Evolutionary conservation across 2,329 filamentous ascomycete species (phyloP), one percentile per base, ranked within the genome.

Genomic region (Aspergillus pseudotamarii): DNA sequence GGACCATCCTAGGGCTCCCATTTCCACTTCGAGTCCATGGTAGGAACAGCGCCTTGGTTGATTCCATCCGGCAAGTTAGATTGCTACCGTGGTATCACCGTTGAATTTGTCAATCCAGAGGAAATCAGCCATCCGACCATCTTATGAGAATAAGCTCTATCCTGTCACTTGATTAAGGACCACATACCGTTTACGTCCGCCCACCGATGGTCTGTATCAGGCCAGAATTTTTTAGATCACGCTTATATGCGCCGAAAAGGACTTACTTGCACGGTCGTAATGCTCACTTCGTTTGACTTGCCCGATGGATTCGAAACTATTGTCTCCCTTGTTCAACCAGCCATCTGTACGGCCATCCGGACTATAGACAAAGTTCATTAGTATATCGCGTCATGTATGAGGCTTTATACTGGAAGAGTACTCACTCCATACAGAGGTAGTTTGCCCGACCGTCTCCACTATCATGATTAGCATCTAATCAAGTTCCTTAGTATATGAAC

Each of bases 101-200:
- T 21, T 36, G 30, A 54, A 54, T 21, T 54, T 54, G 51, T 54
- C 30, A 9, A 54, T 30, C 51, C 51, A 54, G 51, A 54, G 28
- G 19, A 36, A 36, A 16, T 36, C 51, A 16, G 10, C 30, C 51
- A 54, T 21, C n/a, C 51, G 30, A 54, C 36, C 30, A 2, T 30
- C 51, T 54, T 12, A 9, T 8, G 11, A 36, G 6, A 23, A 32
- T 54, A 32, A 54, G 51, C 30, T 9, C 21, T 36, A 36, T 23
- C 21, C 10, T 5, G 28, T 14, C 51, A 12, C 16, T 10, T 10
- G 26, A n/a, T 26, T 30, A 16, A 30, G 12, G 46, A 28, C 6
- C 26, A 54, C 51, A 19, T 54, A 54, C 51, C 51, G 21, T 54
- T 54, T 9, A 54, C 51, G 19, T 54, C 51, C 32, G 51, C 32